Conservation (phyloP, 2,329 filamentous ascomycete genomes). For the Colletotrichum karsti region DNA sequence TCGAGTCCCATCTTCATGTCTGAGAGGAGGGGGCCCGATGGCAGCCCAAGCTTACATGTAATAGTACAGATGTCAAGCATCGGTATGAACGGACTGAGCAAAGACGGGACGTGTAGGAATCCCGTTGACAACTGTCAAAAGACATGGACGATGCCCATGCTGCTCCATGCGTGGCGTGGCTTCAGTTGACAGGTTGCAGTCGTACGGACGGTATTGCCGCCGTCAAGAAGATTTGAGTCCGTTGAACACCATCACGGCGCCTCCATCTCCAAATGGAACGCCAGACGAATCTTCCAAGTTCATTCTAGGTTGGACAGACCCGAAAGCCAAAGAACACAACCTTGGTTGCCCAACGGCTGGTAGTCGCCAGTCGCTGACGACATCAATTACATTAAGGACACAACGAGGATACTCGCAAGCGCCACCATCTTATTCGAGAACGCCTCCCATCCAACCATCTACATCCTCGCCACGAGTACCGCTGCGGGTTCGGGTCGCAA, state of each 20-base stretch:
- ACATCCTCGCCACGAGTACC: constrained; percentile 1
- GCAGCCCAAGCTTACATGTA: constrained; percentile 1
- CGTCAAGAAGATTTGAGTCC: not conserved
- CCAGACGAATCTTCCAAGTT: not conserved
- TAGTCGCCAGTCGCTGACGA: not conserved
- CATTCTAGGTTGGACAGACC: not conserved
- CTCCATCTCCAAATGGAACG: not conserved
- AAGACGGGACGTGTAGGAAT: not conserved
- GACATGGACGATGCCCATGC: not conserved
- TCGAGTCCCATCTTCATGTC: not conserved
- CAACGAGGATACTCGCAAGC: constrained; percentile 3
- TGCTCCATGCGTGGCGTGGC: not conserved
- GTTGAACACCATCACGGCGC: not conserved
- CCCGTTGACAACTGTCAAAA: not conserved
- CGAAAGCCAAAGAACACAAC: not conserved
- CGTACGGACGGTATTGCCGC: not conserved
- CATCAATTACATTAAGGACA: constrained; percentile 4
- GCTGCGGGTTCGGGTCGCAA: constrained; percentile 23
- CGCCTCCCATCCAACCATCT: constrained; percentile 20
- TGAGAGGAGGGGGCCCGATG: not conserved
- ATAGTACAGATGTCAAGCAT: not conserved
- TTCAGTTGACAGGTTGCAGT: constrained; percentile 25
- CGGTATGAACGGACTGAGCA: not conserved
- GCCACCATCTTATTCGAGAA: constrained; percentile 10
- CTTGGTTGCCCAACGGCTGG: not conserved